These are phyloP conservation scores for Exserohilum turcica DNA, from an alignment of 2,329 filamentous ascomycete species.

Conservation along the genomic window DNA sequence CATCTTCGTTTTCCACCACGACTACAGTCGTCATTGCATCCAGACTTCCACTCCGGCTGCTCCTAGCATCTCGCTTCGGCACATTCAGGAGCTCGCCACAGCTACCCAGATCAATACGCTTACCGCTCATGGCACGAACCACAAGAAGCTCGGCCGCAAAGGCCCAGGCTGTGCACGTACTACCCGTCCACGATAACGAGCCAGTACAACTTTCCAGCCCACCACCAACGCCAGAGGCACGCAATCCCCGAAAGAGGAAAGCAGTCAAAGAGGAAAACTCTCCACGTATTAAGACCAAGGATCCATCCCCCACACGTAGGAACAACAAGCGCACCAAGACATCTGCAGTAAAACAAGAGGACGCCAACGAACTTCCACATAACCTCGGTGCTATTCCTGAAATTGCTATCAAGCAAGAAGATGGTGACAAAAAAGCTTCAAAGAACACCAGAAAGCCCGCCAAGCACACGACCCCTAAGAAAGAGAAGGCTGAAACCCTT, in stretches of 20 bases:
- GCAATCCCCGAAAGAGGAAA: constrained; percentile 35
- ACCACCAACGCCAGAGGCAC: constrained; percentile 46
- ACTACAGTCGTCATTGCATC: background rate
- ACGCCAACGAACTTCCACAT: constrained; percentile 60
- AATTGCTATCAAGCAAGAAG: constrained; percentile 14
- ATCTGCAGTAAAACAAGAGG: constrained; percentile 45
- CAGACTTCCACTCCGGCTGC: constrained; percentile 17
- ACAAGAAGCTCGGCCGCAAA: constrained; percentile 38
- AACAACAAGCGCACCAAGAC: constrained; percentile 47
- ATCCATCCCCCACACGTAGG: constrained; percentile 21
- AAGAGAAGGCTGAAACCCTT: constrained; percentile 29
- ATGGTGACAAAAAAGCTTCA: constrained; percentile 7
- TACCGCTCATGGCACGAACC: constrained; percentile 36
- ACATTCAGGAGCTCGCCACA: constrained; percentile 4
- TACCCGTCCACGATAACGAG: constrained; percentile 22
- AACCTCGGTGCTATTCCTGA: constrained; percentile 54
- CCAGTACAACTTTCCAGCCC: constrained; percentile 52
- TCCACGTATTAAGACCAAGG: constrained; percentile 8
- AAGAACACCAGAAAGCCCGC: constrained; percentile 28
- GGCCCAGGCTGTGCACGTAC: constrained; percentile 13
- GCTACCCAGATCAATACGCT: background rate
- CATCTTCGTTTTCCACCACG: background rate
- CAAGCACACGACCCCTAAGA: constrained; percentile 24
- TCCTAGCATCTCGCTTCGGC: constrained; percentile 7
- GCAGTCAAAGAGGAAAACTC: constrained; percentile 26